Evolutionary conservation across 2,329 filamentous ascomycete species (phyloP).

Genomic region (Seiridium unicorne): DNA sequence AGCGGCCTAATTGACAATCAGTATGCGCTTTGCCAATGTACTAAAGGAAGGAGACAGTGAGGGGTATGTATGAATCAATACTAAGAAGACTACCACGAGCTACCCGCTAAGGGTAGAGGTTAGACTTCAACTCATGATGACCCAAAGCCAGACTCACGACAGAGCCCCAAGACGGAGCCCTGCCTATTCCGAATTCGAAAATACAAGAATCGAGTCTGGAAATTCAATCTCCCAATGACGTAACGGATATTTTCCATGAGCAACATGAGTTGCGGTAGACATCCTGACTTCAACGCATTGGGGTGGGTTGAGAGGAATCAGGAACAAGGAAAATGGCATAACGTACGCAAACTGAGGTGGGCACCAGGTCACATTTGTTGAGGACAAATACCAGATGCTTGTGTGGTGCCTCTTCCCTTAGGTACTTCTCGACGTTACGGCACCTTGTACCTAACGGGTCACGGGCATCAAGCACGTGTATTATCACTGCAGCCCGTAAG

Average conservation of each 20-base stretch:
- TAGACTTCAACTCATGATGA: slow-evolving; percentile 96
- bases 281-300: slow-evolving; percentile 83
- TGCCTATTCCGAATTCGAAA: slow-evolving; percentile 67
- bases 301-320: slow-evolving; percentile 36
- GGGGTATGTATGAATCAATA: slow-evolving; percentile 87
- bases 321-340: slow-evolving; percentile 13
- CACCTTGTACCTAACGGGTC: slow-evolving; percentile 90
- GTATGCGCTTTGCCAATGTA: slow-evolving; percentile 13
- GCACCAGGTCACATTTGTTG: slow-evolving; percentile 92
- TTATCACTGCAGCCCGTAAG: slow-evolving; percentile 57
- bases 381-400: slow-evolving; percentile 91
- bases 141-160: slow-evolving; percentile 77
- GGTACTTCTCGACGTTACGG: slow-evolving; percentile 87
- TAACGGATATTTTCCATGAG: slow-evolving; percentile 93
- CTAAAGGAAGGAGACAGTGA: slow-evolving; percentile 21
- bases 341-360: slow-evolving; percentile 94
- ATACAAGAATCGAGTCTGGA: slow-evolving; percentile 64
- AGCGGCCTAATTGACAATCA: slow-evolving; percentile 63
- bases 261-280: slow-evolving; percentile 40
- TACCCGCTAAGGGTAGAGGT: slow-evolving; percentile 60
- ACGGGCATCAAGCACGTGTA: slow-evolving; percentile 90
- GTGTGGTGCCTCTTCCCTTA: slow-evolving; percentile 88
- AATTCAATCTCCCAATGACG: slow-evolving; percentile 92
- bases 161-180: slow-evolving; percentile 84
- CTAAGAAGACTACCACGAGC: slow-evolving; percentile 90